Evolutionary conservation across 2,329 filamentous ascomycete species (phyloP).

Genomic region (Fusarium musae): DNA sequence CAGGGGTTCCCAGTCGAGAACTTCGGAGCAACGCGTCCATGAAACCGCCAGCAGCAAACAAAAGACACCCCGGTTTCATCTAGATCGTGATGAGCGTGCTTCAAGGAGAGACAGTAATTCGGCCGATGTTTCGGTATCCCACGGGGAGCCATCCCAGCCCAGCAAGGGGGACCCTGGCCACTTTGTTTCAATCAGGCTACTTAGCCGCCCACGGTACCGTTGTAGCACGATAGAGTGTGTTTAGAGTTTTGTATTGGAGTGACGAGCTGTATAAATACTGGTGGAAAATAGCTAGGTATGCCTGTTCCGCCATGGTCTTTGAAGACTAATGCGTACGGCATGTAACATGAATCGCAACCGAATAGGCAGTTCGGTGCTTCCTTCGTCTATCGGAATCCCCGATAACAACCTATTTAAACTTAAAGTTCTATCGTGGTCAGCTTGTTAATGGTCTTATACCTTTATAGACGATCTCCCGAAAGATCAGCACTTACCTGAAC

Average conservation of each 20-base stretch:
- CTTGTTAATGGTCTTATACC: background rate
- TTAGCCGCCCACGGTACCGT: background rate
- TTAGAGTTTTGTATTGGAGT: constrained; percentile 14
- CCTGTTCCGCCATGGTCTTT: background rate
- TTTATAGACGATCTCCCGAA: constrained; percentile 1
- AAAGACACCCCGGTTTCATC: background rate
- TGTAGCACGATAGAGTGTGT: background rate
- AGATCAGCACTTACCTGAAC: background rate
- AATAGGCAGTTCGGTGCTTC: constrained; percentile 18
- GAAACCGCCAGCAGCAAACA: constrained; percentile 7
- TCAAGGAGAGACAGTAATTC: background rate
- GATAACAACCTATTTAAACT: constrained; percentile 3
- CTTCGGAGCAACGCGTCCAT: background rate
- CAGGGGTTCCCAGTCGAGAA: constrained; percentile 12
- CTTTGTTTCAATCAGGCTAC: constrained; percentile 12
- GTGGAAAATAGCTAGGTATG: constrained; percentile 15
- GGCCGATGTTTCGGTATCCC: constrained; percentile 8
- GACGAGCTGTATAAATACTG: constrained; percentile 12
- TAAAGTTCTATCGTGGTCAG: background rate
- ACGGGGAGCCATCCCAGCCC: background rate
- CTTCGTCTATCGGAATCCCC: constrained; percentile 5
- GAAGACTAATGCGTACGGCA: background rate
- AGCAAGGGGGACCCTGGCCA: background rate
- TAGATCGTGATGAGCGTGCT: background rate
- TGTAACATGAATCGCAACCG: background rate